Evolutionary conservation across 768 basidiomycete genomes (phyloP), one percentile per base, ranked within the genome.

Genomic region (Dioszegia hungarica): DNA sequence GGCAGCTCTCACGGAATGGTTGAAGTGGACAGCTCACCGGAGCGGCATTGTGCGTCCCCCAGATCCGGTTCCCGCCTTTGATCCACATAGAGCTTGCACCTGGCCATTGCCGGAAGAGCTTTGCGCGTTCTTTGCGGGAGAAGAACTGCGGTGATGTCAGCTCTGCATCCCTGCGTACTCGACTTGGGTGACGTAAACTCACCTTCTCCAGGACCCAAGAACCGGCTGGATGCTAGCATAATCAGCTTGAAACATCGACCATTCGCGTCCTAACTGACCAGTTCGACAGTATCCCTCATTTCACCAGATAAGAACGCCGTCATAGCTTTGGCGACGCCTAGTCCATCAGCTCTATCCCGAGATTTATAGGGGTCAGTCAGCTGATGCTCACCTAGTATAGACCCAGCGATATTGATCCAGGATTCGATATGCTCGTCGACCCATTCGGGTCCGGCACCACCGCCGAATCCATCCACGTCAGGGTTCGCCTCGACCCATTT

Each of bases 71-170:
- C 1, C 92, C 90, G 51, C 90, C 90, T 82, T 93, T 94, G 59
- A 93, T 82, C 91, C 91, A 93, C 84, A 92, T 83, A 63, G 89
- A 88, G 22, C 88, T 90, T 62, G 89, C 87, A 29, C 93, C 93
- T 6, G 90, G 90, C 94, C 94, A 99, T 69, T 86, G 88, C 27
- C 90, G 82, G 80, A 99, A 97, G 11, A 99, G 80, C 48, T 83
- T 85, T 57, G 88, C 89, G 0, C 94, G 82, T 75, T 99, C 95
- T 40, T 82, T 85, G 36, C 90, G 81, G 0, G 89, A 92, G 74
- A 99, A 97, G 79, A 95, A 93, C 33, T 86, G 82, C 65, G 89
- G 88, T 1, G 90, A 22, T 61, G 57, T 47, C 45, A 51, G 49
- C 36, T 34, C 10, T 3, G 17, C 15, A 15, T 12, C 15, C 24